Conservation (phyloP, 257 asterid genomes). For the Solanum tarapatanum region DNA sequence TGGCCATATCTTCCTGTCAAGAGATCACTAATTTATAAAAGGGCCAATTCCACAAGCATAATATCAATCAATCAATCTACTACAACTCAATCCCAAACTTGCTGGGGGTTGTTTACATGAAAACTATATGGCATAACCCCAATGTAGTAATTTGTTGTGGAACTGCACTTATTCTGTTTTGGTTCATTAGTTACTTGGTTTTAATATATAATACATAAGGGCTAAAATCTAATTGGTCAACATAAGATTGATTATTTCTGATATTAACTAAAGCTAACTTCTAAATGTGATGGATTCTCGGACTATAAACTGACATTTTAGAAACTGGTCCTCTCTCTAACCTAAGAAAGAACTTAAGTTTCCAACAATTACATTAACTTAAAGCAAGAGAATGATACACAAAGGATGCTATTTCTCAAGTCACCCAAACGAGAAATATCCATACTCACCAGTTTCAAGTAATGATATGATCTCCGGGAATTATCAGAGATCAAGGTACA, state of each 20-base stretch:
- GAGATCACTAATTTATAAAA: neutral
- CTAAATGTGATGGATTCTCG: neutral
- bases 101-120: neutral
- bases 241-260: neutral
- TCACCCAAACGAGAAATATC: neutral
- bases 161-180: neutral
- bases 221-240: neutral
- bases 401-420: neutral
- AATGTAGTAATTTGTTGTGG: neutral
- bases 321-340: neutral
- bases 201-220: neutral
- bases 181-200: neutral
- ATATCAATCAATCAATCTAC: neutral
- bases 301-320: neutral
- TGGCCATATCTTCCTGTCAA: slow-evolving; percentile 16
- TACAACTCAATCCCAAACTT: neutral
- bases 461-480: neutral
- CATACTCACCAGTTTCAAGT: neutral
- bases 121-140: neutral
- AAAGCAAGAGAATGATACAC: neutral
- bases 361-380: neutral
- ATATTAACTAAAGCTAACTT: neutral
- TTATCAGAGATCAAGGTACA: neutral
- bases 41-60: neutral
- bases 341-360: neutral